A percentile compares a stretch with the other conserved stretches of the same genome.
Conservation (phyloP, 805 yeast species). For the Phaffomyces antillensis region DNA sequence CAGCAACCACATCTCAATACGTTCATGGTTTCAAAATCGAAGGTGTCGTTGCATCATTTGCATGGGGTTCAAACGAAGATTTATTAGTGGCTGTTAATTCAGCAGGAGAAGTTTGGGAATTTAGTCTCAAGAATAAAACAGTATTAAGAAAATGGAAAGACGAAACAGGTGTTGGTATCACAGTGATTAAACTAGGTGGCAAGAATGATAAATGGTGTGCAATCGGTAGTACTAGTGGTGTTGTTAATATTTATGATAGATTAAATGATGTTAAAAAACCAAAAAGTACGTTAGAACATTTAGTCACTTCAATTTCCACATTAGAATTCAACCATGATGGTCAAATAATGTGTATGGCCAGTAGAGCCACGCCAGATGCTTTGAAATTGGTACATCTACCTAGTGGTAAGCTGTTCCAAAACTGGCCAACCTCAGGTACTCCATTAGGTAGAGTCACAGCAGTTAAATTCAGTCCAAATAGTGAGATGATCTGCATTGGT, state of each 20-base stretch:
- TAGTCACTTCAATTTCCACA: conserved; percentile 73
- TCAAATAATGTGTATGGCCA: conserved; percentile 79
- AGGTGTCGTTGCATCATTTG: conserved; percentile 79
- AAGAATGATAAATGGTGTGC: conserved; percentile 73
- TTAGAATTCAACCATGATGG: conserved; percentile 80
- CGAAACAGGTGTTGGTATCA: conserved; percentile 77
- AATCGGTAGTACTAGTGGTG: conserved; percentile 81
- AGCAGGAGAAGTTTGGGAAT: conserved; percentile 89
- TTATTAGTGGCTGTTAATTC: conserved; percentile 57
- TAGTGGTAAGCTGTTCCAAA: conserved; percentile 74
- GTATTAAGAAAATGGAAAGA: conserved; percentile 74
- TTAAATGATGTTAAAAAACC: conserved; percentile 40
- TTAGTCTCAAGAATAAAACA: conserved; percentile 43
- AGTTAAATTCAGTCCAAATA: conserved; percentile 69
- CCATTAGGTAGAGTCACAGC: conserved; percentile 92
- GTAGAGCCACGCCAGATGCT: conserved; percentile 80
- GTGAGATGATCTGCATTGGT: conserved; percentile 82
- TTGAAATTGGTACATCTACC: conserved; percentile 83
- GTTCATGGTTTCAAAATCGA: conserved; percentile 81
- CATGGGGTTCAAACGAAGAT: conserved; percentile 44
- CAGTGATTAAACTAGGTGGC: conserved; percentile 70
- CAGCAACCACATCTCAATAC: conserved; percentile 80
- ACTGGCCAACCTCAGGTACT: conserved; percentile 97
- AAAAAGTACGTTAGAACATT: conserved; percentile 60
- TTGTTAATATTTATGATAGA: conserved; percentile 79